Base-by-base conservation (phyloP, 345 rosid species). In the Cardamine resedifolia region DNA sequence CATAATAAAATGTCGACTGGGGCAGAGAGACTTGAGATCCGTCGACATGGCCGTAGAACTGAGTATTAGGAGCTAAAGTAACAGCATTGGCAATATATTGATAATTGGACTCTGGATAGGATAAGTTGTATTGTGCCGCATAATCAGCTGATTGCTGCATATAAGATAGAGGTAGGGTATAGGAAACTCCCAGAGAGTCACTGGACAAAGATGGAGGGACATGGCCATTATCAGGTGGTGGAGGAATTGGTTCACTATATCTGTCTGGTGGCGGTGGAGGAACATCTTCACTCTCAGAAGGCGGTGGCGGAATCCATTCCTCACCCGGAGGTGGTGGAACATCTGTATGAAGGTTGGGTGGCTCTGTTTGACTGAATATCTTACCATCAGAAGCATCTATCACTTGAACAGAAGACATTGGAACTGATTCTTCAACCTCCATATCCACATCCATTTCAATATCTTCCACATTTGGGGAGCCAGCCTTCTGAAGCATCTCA, bases 381-480 rank as follows among this genome's bases (percentile, higher is more conserved):
- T 70, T 73, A 51, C 78, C 58, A 68, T 57, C 67, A n/a, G 68
- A 64, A 64, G 50, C 55, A 76, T 76, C 79, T 68, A 51, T 53
- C 11, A 21, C 28, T 27, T 70, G 51, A 19, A 62, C 43, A 47
- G 58, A 62, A 38, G 71, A 72, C 6, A 63, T 39, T 56, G 85
- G 80, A 51, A 50, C 76, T 70, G 75, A 76, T 52, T 92, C 96
- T 68, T 95, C 98, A 81, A 91, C 91, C 78, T 95, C 98, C 98
- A 95, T 91, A 81, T 95, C 98, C 61, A 95, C 90, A 73, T 91
- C 98, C 98, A 90, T 91, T 74, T 91, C 97, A 81, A 84, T 74
- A 79, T 88, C 97, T 68, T 83, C 97, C 76, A 66, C 86, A 60
- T 26, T 78, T 50, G 78, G 61, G 30, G 66, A 64, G 24, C 66